Conservation (phyloP, 2,329 filamentous ascomycete genomes). For the Fusarium sp. region DNA sequence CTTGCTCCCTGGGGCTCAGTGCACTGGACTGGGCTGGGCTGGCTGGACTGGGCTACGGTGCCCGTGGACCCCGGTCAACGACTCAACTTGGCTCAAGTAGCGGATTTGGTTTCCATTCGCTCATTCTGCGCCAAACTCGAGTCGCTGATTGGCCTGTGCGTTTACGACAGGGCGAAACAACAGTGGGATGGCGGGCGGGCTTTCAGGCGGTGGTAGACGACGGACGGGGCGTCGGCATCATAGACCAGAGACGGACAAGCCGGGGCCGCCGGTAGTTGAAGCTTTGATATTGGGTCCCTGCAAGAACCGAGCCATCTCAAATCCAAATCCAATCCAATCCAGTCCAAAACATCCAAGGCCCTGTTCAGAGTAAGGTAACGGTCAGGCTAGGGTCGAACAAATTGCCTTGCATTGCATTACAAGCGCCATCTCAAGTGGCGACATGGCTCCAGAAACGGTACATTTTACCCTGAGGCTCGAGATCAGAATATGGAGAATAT, state of each 20-base stretch:
- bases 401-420: slow-evolving; percentile 29
- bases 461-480: slow-evolving; percentile 29
- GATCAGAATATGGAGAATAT: slow-evolving; percentile 33
- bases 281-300: slow-evolving; percentile 15
- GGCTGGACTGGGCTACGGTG: slow-evolving; percentile 13
- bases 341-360: not conserved
- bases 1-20: not conserved
- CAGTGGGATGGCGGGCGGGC: slow-evolving; percentile 26
- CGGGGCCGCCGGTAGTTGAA: slow-evolving; percentile 41
- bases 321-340: slow-evolving; percentile 4
- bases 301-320: slow-evolving; percentile 17
- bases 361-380: slow-evolving; percentile 11
- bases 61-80: slow-evolving; percentile 17
- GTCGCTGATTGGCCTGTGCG: slow-evolving; percentile 16
- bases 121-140: not conserved
- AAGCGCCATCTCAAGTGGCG: slow-evolving; percentile 31
- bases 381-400: slow-evolving; percentile 10
- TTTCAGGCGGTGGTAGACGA: slow-evolving; percentile 26
- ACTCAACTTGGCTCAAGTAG: slow-evolving; percentile 25
- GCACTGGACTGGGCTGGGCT: slow-evolving; percentile 4
- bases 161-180: slow-evolving; percentile 24
- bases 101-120: slow-evolving; percentile 22
- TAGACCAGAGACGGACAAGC: slow-evolving; percentile 25
- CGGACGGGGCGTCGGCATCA: slow-evolving; percentile 9
- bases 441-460: slow-evolving; percentile 34